Base-by-base conservation (phyloP, 2,329 filamentous ascomycete genomes). In the Trichoderma sp. region DNA sequence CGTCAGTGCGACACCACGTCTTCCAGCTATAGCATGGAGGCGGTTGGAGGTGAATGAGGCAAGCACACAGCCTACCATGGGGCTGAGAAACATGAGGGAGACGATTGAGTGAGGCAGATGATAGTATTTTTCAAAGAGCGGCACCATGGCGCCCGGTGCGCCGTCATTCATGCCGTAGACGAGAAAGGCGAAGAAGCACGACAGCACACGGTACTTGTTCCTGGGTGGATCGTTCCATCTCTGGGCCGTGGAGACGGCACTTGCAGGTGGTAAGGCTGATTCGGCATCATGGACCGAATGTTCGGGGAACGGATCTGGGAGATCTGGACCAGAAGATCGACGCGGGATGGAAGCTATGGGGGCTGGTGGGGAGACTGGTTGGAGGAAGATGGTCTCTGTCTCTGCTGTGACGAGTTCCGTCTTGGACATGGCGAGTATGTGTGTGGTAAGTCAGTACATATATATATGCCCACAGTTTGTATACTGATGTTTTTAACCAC, bases 1-100 rank as follows among this genome's bases (percentile, higher is more conserved):
- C 17, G 92, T 79, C 28, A 90, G 75, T 0, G 90, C 90, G 1
- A 93, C 87, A 3, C 92, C 92, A 17, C 78, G 74, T 75, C 84
- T 83, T 3, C 84, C 85, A 7, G 81, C 78, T 2, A 75, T 76
- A 7, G 75, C 61, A 72, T 86, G 84, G 4, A 85, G 74, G 11
- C 74, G 71, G 47, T 79, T 75, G 73, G 83, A 84, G 11, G 79
- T 76, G 30, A 81, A 78, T 0, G 84, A 83, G 0, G 82, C 82
- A 0, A 79, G 20, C 8, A 85, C 75, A 73, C 86, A 86, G 20
- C 85, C 85, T 0, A 82, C 66, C 2, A 84, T 82, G 0, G 78
- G 78, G 1, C 80, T 79, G 4, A 85, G 78, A 71, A 86, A 86
- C 20, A 85, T 77, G 7, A 83, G 76, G 2, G 84, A 85, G 0